Conservation (phyloP, 1,284 basidiomycete species). For the Ganoderma leucocontextum region DNA sequence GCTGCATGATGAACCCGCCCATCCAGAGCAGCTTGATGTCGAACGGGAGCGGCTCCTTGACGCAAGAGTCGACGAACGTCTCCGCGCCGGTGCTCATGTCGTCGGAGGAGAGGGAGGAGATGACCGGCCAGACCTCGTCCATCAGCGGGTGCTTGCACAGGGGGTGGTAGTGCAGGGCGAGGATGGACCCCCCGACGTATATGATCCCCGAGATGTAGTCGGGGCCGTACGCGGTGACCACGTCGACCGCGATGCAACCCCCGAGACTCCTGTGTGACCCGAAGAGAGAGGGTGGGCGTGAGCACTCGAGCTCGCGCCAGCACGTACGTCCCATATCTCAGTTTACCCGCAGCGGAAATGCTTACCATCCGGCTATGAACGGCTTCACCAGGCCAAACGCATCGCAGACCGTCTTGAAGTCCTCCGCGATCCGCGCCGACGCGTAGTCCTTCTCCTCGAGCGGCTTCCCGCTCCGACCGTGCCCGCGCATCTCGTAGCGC, state of each 20-base stretch:
- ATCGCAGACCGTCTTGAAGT: slow-evolving; percentile 45
- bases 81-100: slow-evolving; percentile 40
- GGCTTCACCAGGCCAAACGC: slow-evolving; percentile 45
- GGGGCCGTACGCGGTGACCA: slow-evolving; percentile 45
- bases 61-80: slow-evolving; percentile 44
- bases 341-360: background rate
- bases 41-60: slow-evolving; percentile 42
- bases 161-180: slow-evolving; percentile 34
- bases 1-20: slow-evolving; percentile 46
- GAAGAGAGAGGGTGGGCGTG: background rate
- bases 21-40: slow-evolving; percentile 44
- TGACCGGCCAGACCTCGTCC: slow-evolving; percentile 37
- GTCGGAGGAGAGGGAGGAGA: slow-evolving; percentile 41
- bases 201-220: slow-evolving; percentile 47
- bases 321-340: background rate
- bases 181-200: slow-evolving; percentile 42
- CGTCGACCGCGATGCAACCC: slow-evolving; percentile 46
- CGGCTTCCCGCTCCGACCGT: slow-evolving; percentile 43
- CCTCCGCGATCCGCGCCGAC: slow-evolving; percentile 45
- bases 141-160: slow-evolving; percentile 44
- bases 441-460: slow-evolving; percentile 36
- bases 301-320: background rate
- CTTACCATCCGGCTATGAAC: slow-evolving; percentile 48
- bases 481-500: slow-evolving; percentile 45
- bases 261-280: slow-evolving; percentile 46